A percentile compares a stretch with the other conserved stretches of the same genome.
Conservation (phyloP, 768 basidiomycete species). For the Daedaleopsis nitida region DNA sequence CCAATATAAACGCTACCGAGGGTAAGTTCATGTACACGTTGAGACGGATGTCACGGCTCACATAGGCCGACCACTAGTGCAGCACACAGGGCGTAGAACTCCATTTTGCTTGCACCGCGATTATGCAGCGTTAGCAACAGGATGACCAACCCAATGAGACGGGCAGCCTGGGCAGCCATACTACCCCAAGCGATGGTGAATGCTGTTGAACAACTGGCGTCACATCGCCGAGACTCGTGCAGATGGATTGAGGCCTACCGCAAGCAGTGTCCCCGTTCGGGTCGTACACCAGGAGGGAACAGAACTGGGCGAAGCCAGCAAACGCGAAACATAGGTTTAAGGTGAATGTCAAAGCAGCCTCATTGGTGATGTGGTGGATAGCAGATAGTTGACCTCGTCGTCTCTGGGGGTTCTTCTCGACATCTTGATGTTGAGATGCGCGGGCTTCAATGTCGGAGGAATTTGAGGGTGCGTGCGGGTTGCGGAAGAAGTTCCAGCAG, state of each 20-base stretch:
- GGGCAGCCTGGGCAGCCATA: conserved; percentile 40
- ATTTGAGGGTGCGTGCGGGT: background rate
- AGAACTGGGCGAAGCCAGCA: conserved; percentile 29
- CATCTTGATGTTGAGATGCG: background rate
- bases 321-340: conserved; percentile 31
- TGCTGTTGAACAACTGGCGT: conserved; percentile 27
- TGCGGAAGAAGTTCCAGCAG: conserved; percentile 12
- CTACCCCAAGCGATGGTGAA: conserved; percentile 50
- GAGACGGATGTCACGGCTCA: conserved; percentile 23
- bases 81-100: conserved; percentile 34
- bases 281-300: conserved; percentile 25
- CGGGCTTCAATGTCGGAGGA: conserved; percentile 11
- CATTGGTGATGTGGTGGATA: conserved; percentile 19
- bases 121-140: conserved; percentile 37
- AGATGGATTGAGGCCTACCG: conserved; percentile 6
- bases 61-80: conserved; percentile 38
- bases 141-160: conserved; percentile 42
- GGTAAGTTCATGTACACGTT: background rate
- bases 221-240: background rate
- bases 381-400: conserved; percentile 7
- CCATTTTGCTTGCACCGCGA: conserved; percentile 32
- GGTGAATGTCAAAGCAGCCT: conserved; percentile 27
- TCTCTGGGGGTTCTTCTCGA: conserved; percentile 7
- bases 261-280: conserved; percentile 15
- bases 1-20: conserved; percentile 40